A percentile compares a stretch with the other conserved stretches of the same genome.
Evolutionary conservation across 169 alveolate species (phyloP).

Genomic region (Amoebophrya sp.): DNA sequence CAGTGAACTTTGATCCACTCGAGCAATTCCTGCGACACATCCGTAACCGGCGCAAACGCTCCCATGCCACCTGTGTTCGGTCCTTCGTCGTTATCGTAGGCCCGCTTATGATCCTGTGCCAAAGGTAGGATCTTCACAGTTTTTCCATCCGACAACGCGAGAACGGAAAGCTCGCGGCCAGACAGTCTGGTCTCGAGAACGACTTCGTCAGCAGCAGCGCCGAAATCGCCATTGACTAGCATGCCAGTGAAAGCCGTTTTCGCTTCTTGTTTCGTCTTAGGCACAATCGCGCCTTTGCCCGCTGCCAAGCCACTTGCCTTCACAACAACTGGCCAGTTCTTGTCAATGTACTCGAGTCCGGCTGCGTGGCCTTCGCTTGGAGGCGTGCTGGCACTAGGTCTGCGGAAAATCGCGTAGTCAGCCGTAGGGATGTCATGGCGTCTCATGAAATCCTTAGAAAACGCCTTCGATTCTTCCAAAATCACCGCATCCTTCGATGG

Average conservation of each 20-base stretch:
- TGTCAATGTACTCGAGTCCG: neutral
- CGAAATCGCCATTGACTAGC: slow-evolving; percentile 34
- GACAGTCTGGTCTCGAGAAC: slow-evolving; percentile 37
- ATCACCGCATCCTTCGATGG: neutral
- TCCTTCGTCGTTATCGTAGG: slow-evolving; percentile 50
- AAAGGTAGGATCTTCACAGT: slow-evolving; percentile 41
- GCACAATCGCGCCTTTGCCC: slow-evolving; percentile 55
- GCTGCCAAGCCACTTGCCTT: slow-evolving; percentile 53
- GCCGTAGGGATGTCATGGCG: slow-evolving; percentile 21
- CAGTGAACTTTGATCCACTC: neutral
- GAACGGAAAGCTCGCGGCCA: slow-evolving; percentile 39
- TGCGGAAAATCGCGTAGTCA: neutral
- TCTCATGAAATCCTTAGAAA: neutral
- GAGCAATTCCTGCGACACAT: neutral
- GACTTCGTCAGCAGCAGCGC: slow-evolving; percentile 41
- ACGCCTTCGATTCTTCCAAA: neutral
- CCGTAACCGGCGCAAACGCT: slow-evolving; percentile 44
- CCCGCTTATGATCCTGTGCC: slow-evolving; percentile 51
- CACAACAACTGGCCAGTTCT: slow-evolving; percentile 35
- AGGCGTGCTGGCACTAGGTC: neutral
- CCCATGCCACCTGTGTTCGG: slow-evolving; percentile 59
- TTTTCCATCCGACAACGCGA: slow-evolving; percentile 49
- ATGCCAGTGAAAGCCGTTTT: slow-evolving; percentile 37
- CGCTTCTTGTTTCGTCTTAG: slow-evolving; percentile 51
- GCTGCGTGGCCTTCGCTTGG: neutral